Base-by-base conservation (phyloP, 495 filamentous ascomycete species). In the Podospora conica region DNA sequence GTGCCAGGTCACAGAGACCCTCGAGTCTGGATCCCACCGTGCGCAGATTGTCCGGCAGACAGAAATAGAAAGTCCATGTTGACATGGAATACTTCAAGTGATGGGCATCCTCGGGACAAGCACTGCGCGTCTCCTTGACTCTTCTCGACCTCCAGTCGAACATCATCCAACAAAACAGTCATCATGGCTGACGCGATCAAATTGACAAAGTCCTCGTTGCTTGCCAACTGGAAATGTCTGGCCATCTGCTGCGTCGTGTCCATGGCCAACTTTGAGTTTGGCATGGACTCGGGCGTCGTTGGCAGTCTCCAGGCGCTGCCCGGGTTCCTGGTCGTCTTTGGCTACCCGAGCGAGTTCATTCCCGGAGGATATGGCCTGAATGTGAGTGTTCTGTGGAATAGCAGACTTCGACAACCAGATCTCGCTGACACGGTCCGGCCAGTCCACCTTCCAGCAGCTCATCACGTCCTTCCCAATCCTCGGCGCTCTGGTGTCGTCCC, bases 281-380 rank as follows among this genome's bases (percentile, higher is more conserved):
- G 85, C 8, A 69, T 86, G 60, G 85, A 87, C 67, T 85, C 83
- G 63, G 83, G 81, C 20, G 72, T 83, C 53, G 81, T 87, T 57
- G 84, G 80, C 12, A 81, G 83, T 64, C 75, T 87, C 11, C 84
- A 87, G 67, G 85, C 84, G 22, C 86, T 87, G 84, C 68, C 81
- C 15, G 84, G 84, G 2, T 87, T 86, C 68, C 74, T 86, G 27
- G 65, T 80, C 67, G 80, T 81, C 65, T 72, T 72, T 64, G 70
- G 70, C 9, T 58, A 70, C 33, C 53, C 25, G 6, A 62, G 65
- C 23, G 65, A 65, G 0, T 23, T 27, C 0, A 48, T 29, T 3
- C 65, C 61, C 3, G 68, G 66, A 0, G 66, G 68, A 0, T 70
- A 62, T 27, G 63, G 57, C 0, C 62, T 71, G 0, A 55, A 60